These are phyloP conservation scores for Acacia confusa DNA, from an alignment of 306 rosid genomes.

Conservation along the genomic window DNA sequence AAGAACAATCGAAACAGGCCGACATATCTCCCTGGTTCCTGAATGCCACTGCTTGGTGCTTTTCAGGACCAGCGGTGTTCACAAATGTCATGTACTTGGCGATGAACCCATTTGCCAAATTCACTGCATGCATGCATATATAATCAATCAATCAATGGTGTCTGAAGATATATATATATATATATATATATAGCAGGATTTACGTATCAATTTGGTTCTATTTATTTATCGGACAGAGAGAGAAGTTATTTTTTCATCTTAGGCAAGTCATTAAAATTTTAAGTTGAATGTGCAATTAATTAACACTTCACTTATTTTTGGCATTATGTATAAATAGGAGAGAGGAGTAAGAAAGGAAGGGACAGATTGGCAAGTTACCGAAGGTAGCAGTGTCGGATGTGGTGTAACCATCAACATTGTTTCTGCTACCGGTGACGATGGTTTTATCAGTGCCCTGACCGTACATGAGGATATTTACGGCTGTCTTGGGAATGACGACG, in stretches of 20 bases:
- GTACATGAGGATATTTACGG: constrained; percentile 47
- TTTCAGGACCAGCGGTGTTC: constrained; percentile 57
- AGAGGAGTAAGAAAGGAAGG: background rate
- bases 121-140: constrained; percentile 40
- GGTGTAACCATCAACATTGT: constrained; percentile 30
- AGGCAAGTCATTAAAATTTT: no score
- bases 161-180: no score
- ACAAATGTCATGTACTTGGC: constrained; percentile 49
- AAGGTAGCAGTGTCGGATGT: constrained; percentile 56
- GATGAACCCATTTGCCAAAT: constrained; percentile 38
- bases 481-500: constrained; percentile 27
- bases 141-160: background rate
- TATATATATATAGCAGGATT: no score
- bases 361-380: constrained; percentile 27
- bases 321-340: no score
- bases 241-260: no score
- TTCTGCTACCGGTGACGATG: constrained; percentile 58
- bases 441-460: constrained; percentile 59
- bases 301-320: no score
- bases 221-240: no score
- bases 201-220: no score
- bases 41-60: constrained; percentile 70
- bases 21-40: constrained; percentile 51
- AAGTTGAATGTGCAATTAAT: no score
- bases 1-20: constrained; percentile 42